Evolutionary conservation across 1,139 yeast genomes (phyloP).

Genomic region (Yamadazyma diospyri): DNA sequence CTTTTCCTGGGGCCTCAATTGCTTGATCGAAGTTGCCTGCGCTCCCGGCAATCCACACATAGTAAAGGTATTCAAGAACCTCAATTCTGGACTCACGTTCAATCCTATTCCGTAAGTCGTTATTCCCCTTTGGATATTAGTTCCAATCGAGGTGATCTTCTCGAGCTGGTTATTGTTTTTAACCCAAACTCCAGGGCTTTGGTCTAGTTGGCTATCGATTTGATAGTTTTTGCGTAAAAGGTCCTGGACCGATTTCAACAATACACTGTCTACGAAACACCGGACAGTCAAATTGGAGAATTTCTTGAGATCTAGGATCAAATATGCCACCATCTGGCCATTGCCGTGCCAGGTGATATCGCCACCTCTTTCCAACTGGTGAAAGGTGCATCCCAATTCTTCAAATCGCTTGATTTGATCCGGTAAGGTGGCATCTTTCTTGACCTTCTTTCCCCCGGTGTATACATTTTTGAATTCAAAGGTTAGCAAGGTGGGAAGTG

Average conservation of each 20-base stretch:
- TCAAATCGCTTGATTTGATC: slow-evolving; percentile 39
- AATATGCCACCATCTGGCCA: slow-evolving; percentile 88
- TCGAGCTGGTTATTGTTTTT: slow-evolving; percentile 26
- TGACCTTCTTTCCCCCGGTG: slow-evolving; percentile 85
- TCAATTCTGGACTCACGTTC: slow-evolving; percentile 71
- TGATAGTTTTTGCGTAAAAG: slow-evolving; percentile 45
- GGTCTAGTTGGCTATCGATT: slow-evolving; percentile 48
- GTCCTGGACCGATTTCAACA: slow-evolving; percentile 62
- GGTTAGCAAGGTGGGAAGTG: slow-evolving; percentile 63
- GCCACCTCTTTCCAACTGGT: slow-evolving; percentile 91
- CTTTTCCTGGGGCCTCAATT: slow-evolving; percentile 19
- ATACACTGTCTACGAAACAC: slow-evolving; percentile 67
- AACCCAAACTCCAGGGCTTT: slow-evolving; percentile 88
- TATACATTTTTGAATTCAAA: slow-evolving; percentile 83
- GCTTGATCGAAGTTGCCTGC: slow-evolving; percentile 34
- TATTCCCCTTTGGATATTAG: slow-evolving; percentile 77
- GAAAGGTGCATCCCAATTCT: slow-evolving; percentile 41
- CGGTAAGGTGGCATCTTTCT: slow-evolving; percentile 37
- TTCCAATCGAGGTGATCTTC: slow-evolving; percentile 88
- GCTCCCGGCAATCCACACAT: slow-evolving; percentile 84
- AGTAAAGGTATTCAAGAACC: slow-evolving; percentile 63
- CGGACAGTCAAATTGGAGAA: slow-evolving; percentile 61
- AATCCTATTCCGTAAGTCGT: slow-evolving; percentile 90
- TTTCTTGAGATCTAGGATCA: slow-evolving; percentile 68
- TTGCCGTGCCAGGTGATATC: slow-evolving; percentile 96